Evolutionary conservation across 164 flowering plant species (phyloP), one percentile per base, ranked within the genome.

Genomic region (Annona squamosa): DNA sequence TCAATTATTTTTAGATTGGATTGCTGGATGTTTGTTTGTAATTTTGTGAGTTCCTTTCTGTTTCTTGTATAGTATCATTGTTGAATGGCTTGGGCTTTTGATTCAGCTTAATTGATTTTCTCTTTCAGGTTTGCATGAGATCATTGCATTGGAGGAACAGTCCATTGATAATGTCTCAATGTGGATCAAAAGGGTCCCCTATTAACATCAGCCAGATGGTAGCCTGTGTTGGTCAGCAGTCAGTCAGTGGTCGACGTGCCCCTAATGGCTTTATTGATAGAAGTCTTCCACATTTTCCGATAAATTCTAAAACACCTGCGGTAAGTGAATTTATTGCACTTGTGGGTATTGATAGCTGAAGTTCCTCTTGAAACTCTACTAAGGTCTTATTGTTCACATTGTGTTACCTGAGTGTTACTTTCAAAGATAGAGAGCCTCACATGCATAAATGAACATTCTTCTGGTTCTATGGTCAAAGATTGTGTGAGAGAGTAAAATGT

Each of bases 221-320:
- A 86, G 97, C 93, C 16, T 96, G 98, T 85, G 99, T 96, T 72
- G 98, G 99, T 69, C 99, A 96, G 82, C 99, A 96, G 75, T 82
- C 89, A 44, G 98, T 96, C 79, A 92, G 94, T 4, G 99, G 99
- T 75, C 89, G 88, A 41, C 92, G 98, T 82, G 97, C 94, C 56
- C 93, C 97, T 18, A 78, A 93, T 82, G 99, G 98, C 56, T 96
- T 96, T 76, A 87, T 93, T 46, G 97, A 89, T 77, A 90, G 98
- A 66, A 90, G 91, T 76, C 97, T 96, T 76, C 99, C 99, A 64
- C 99, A 96, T 85, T 96, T 93, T 70, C 89, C 82, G 45, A 83
- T 78, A 74, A 89, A 86, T 52, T 86, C 88, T 48, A 92, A 90
- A 82, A 82, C 83, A n/a, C 97, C 98, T 68, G 87, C 82, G 72